phyloP scores from a whole-genome alignment of 2,329 filamentous ascomycete genomes.

The Boeremia lycopersici region DNA sequence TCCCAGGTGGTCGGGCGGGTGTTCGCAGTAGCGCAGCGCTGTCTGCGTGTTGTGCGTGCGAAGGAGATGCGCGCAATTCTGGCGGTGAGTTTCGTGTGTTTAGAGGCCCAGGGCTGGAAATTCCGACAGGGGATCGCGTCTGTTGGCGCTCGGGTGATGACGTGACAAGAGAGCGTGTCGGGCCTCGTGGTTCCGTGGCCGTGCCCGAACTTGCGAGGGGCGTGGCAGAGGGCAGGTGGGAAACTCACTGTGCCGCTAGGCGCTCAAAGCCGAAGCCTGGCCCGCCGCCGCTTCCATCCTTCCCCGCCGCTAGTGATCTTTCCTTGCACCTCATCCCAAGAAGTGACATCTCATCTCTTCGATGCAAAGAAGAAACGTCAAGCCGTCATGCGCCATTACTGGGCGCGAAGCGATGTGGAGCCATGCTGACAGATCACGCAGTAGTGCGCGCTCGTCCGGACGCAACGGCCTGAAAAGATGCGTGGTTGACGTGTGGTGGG shows the following conservation, averaged over 20 bases:
- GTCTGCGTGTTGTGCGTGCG: slow-evolving; percentile 2
- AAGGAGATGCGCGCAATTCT: slow-evolving; percentile 18
- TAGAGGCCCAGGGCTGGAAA: slow-evolving; percentile 6
- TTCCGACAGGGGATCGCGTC: slow-evolving; percentile 6
- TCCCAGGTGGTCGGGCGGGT: background rate
- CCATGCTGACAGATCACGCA: background rate
- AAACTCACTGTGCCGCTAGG: slow-evolving; percentile 9
- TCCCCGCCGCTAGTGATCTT: slow-evolving; percentile 29
- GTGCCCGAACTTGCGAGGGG: background rate
- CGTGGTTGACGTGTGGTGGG: slow-evolving; percentile 6
- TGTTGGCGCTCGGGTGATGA: slow-evolving; percentile 24
- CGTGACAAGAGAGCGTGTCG: slow-evolving; percentile 21
- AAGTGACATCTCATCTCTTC: slow-evolving; percentile 12
- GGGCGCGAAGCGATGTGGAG: slow-evolving; percentile 3
- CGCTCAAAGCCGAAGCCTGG: slow-evolving; percentile 14
- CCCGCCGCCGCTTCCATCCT: slow-evolving; percentile 12
- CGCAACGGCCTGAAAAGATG: background rate
- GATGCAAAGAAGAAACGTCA: slow-evolving; percentile 2
- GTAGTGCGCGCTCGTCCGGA: background rate
- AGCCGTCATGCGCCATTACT: background rate
- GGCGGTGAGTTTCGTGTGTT: slow-evolving; percentile 16
- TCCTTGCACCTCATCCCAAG: slow-evolving; percentile 38
- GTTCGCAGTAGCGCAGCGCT: slow-evolving; percentile 16
- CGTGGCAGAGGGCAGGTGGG: background rate
- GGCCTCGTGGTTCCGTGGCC: slow-evolving; percentile 14